A percentile compares a stretch with the other conserved stretches of the same genome.
phyloP scores from a whole-genome alignment of 192 early-diverging fungal species.

The Mortierella hygrophila region DNA sequence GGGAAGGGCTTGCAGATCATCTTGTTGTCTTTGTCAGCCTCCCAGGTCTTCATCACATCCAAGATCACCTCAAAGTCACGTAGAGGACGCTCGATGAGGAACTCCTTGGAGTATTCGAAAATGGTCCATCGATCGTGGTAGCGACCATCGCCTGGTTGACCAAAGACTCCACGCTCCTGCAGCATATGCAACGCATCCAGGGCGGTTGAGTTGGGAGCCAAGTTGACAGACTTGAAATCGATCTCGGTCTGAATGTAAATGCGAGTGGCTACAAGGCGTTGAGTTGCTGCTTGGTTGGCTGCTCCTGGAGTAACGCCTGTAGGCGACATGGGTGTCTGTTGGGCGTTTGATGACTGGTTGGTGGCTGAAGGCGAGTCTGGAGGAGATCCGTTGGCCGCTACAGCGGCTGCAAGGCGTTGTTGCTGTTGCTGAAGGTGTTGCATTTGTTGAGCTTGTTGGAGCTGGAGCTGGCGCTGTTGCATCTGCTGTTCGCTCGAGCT shows the following conservation, averaged over 20 bases:
- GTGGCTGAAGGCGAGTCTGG: conserved; percentile 30
- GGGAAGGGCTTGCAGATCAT: conserved; percentile 83
- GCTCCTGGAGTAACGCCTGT: conserved; percentile 3
- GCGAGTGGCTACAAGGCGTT: conserved; percentile 76
- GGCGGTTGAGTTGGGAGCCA: conserved; percentile 81
- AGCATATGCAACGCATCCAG: conserved; percentile 80
- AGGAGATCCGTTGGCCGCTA: conserved; percentile 17
- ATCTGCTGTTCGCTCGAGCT: conserved; percentile 41
- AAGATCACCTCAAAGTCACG: conserved; percentile 92
- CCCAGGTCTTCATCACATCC: conserved; percentile 88
- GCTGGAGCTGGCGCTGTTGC: conserved; percentile 43
- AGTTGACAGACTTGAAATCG: conserved; percentile 82
- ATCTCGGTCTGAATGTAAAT: conserved; percentile 88
- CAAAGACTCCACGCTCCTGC: conserved; percentile 66
- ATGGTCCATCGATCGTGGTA: conserved; percentile 81
- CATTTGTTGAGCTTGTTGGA: conserved; percentile 37
- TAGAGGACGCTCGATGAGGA: conserved; percentile 84
- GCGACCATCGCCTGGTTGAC: conserved; percentile 60
- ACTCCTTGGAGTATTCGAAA: conserved; percentile 91
- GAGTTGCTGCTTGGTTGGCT: background rate
- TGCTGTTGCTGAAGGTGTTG: conserved; percentile 46
- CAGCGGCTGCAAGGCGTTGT: conserved; percentile 8
- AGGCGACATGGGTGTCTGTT: conserved; percentile 12
- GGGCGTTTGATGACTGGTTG: conserved; percentile 7
- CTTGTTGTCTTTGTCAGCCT: conserved; percentile 79